Conservation (phyloP, 768 basidiomycete genomes). For the Suillus americanus region DNA sequence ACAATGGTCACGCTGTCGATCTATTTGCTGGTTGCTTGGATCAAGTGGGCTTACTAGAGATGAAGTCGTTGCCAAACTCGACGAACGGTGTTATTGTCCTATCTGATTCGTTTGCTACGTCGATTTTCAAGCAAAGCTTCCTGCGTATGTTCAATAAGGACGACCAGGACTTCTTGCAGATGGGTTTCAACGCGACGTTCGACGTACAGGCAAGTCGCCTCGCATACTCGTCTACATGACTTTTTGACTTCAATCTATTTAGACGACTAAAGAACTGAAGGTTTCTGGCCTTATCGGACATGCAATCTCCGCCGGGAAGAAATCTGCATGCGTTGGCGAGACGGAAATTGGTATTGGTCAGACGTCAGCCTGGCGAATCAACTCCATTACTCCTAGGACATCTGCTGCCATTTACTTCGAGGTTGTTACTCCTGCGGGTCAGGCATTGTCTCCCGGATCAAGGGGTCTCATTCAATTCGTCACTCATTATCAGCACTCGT, state of each 20-base stretch:
- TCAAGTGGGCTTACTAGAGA: constrained; percentile 96
- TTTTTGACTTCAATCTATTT: constrained; percentile 9
- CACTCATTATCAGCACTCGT: constrained; percentile 97
- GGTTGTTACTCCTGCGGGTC: constrained; percentile 95
- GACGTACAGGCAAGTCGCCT: constrained; percentile 78
- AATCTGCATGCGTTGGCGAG: constrained; percentile 94
- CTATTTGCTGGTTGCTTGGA: constrained; percentile 97
- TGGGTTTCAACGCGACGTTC: constrained; percentile 99
- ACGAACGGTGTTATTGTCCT: constrained; percentile 97
- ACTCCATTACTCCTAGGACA: constrained; percentile 83
- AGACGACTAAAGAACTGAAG: constrained; percentile 99
- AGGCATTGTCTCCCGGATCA: constrained; percentile 84
- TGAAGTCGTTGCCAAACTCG: constrained; percentile 93
- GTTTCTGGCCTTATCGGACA: constrained; percentile 98
- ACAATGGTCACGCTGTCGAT: constrained; percentile 94
- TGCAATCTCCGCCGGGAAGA: constrained; percentile 96
- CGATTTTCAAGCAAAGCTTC: constrained; percentile 99
- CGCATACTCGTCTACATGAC: neutral
- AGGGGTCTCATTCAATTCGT: constrained; percentile 97
- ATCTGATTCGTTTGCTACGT: constrained; percentile 95
- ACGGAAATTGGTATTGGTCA: constrained; percentile 99
- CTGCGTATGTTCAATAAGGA: constrained; percentile 91
- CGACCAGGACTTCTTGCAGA: constrained; percentile 85
- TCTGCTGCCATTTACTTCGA: constrained; percentile 96
- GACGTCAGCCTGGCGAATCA: constrained; percentile 98